Evolutionary conservation across 305 asterid genomes (phyloP), one percentile per base, ranked within the genome.

Genomic region (Fraxinus angustifolia): DNA sequence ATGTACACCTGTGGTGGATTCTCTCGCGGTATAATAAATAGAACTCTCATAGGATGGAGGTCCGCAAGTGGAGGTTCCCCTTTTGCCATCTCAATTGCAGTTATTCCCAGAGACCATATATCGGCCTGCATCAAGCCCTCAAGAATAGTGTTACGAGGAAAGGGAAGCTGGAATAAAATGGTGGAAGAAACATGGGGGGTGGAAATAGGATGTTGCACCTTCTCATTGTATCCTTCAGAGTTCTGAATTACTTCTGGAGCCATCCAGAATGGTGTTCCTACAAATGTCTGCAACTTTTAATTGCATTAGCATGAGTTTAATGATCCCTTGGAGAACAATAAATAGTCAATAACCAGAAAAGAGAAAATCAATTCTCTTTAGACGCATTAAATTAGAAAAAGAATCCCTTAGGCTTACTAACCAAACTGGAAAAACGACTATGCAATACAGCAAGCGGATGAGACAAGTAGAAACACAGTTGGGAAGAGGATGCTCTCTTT

Each of bases 241-340:
- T 93, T 93, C 87, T 94, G 98, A 89, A 94, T 94, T 77, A 94
- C 98, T 89, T 94, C 98, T 50, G 98, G 98, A 80, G 98, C 98
- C 98, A 94, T 94, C 98, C 98, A 94, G 85, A 94, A 93, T 77
- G 98, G 97, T 78, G 98, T 94, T 84, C 98, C 98, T 86, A 94
- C 98, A 90, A 94, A 94, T 82, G 98, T 94, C 98, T 94, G 91
- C 76, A 82, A 90, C 81, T 79, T 73, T 90, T 80, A 86, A 87
- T 82, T 80, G 89, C 87, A 90, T 94, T 84, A 91, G 94, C 81
- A 75, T 73, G 88, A 86, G 75, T 30, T 80, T 80, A 77, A 87
- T 71, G 80, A 79, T 81, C 80, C 85, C 80, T 85, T 79, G 77
- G 75, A 85, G 73, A 81, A 81, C 75, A 77, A 79, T 40, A 50